Evolutionary conservation across 2,329 filamentous ascomycete species (phyloP), one percentile per base, ranked within the genome.

Genomic region (Cordyceps cicadae): DNA sequence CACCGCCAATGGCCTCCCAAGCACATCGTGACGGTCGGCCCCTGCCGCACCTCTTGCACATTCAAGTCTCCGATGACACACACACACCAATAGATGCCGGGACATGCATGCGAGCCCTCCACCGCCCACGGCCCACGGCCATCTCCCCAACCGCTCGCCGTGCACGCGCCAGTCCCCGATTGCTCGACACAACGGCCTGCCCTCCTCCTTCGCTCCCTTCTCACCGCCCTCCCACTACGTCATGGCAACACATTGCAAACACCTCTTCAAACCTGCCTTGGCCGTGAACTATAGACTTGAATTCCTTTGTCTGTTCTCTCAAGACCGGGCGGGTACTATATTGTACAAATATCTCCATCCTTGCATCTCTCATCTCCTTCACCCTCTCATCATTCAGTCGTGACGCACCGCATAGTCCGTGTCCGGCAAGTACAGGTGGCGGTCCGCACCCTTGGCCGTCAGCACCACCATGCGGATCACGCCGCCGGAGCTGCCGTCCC

Each of bases 401-500:
- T 93, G 72, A 85, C 81, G 77, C 68, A 82, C 89, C 65, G 83
- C 81, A 79, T 99, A 99, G 69, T 88, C 86, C 70, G 89, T 89
- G 79, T 99, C 93, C 49, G 94, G 94, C 70, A 99, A 82, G 76
- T 97, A 99, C 72, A 99, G 77, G 80, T 97, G 94, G 77, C 94
- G 86, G 76, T 94, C 87, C 7, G 93, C 92, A 41, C 94, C 94
- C 71, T 89, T 86, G 69, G 86, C 87, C 64, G 93, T 99, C 76
- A 99, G 78, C 62, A 99, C 94, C 64, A 97, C 93, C 90, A 99
- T 91, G 68, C 94, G 87, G 70, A 99, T 99, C 63, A 99, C 94
- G 78, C 94, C 94, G 66, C 94, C 94, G 3, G 94, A 97, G 80
- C 92, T 97, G 65, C 94, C 94, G 73, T 99, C 94, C 94, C 94